These are phyloP conservation scores for Clonostachys sp. DNA, from an alignment of 2,329 filamentous ascomycete species.

Conservation along the genomic window DNA sequence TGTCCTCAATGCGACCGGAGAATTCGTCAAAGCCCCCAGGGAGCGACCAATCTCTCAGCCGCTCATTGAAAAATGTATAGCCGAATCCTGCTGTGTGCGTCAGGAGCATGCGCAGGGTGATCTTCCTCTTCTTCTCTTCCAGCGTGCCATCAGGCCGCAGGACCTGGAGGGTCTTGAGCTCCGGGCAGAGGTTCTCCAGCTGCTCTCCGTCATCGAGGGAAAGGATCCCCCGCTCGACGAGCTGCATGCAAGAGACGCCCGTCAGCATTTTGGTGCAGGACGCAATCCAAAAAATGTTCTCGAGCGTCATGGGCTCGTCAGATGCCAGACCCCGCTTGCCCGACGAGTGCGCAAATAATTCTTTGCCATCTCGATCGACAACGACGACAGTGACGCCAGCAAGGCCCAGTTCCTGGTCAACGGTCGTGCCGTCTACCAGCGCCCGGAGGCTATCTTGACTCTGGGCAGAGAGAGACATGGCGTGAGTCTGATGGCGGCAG, in stretches of 20 bases:
- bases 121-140: conserved; percentile 38
- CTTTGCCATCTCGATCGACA: conserved; percentile 28
- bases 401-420: conserved; percentile 29
- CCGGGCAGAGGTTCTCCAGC: conserved; percentile 41
- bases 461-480: too few relatives aligned
- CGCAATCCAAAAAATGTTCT: conserved; percentile 57
- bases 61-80: conserved; percentile 49
- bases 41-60: conserved; percentile 37
- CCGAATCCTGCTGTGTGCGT: conserved; percentile 52
- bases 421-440: conserved; percentile 28
- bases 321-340: conserved; percentile 38
- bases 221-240: conserved; percentile 45
- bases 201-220: conserved; percentile 40
- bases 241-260: conserved; percentile 49
- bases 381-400: conserved; percentile 40
- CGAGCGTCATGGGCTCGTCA: conserved; percentile 49
- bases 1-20: conserved; percentile 43
- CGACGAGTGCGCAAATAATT: conserved; percentile 39
- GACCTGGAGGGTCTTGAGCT: conserved; percentile 41
- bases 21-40: conserved; percentile 55
- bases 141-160: conserved; percentile 27
- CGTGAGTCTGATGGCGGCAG: too few relatives aligned
- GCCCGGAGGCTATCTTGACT: neutral
- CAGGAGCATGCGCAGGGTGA: conserved; percentile 48
- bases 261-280: conserved; percentile 55